phyloP scores from a whole-genome alignment of 495 filamentous ascomycete genomes.

The Trichocladium uniseriatum region DNA sequence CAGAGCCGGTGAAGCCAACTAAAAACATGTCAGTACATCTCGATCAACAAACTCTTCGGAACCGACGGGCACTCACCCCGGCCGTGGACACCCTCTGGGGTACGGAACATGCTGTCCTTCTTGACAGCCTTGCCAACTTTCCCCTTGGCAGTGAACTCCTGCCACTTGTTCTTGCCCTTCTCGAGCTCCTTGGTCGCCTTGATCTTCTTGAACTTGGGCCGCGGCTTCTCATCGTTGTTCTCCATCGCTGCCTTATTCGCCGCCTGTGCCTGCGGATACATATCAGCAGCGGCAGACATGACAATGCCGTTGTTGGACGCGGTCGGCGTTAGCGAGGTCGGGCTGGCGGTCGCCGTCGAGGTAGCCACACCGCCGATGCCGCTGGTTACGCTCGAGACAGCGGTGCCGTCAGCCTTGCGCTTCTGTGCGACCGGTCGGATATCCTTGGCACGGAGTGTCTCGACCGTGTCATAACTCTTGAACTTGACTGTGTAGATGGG shows the following conservation, averaged over 20 bases:
- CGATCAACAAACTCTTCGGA: neutral
- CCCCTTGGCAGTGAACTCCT: conserved; percentile 76
- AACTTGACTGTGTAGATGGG: conserved; percentile 93
- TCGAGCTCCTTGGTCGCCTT: conserved; percentile 86
- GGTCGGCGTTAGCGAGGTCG: conserved; percentile 14
- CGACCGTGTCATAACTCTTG: conserved; percentile 77
- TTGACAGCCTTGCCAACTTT: conserved; percentile 63
- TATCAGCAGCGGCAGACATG: conserved; percentile 68
- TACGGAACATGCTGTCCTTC: conserved; percentile 97
- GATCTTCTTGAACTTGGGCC: conserved; percentile 57
- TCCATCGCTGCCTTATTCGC: conserved; percentile 37
- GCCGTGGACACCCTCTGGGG: conserved; percentile 72
- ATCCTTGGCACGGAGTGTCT: conserved; percentile 76
- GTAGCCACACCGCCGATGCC: conserved; percentile 28
- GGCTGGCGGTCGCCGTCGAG: conserved; percentile 20
- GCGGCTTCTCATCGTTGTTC: conserved; percentile 35
- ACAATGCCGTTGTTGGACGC: conserved; percentile 55
- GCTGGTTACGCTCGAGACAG: conserved; percentile 42
- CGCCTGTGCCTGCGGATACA: conserved; percentile 66
- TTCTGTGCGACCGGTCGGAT: conserved; percentile 78
- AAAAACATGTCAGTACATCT: conserved; percentile 27
- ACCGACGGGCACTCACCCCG: conserved; percentile 50
- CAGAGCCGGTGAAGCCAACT: conserved; percentile 96
- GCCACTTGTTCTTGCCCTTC: conserved; percentile 86
- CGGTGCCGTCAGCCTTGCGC: conserved; percentile 79